These are phyloP conservation scores for Eucalyptus coolabah DNA, from an alignment of 345 rosid genomes.

Conservation along the genomic window DNA sequence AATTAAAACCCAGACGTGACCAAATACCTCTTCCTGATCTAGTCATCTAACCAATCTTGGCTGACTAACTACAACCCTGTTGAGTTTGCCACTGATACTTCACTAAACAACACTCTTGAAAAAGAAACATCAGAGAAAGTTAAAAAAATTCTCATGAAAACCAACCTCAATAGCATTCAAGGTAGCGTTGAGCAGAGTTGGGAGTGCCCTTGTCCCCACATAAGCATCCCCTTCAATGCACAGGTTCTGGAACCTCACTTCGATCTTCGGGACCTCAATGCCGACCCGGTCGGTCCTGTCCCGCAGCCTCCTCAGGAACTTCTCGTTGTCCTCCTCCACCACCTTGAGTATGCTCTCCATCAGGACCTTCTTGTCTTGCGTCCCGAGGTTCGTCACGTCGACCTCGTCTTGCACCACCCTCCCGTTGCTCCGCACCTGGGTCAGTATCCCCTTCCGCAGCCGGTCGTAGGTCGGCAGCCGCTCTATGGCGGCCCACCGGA, in stretches of 20 bases:
- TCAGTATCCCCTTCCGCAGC: conserved; percentile 13
- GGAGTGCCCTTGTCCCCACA: conserved; percentile 28
- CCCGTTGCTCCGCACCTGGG: conserved; percentile 10
- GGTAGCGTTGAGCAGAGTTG: conserved; percentile 20
- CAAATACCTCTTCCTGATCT: neutral
- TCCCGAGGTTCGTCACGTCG: conserved; percentile 17
- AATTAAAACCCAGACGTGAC: neutral
- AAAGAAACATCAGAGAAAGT: neutral
- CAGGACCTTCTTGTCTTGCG: conserved; percentile 17
- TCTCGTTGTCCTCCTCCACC: conserved; percentile 21
- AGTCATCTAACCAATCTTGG: neutral
- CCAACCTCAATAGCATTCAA: conserved; percentile 20
- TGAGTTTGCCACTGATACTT: neutral
- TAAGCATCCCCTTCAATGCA: conserved; percentile 25
- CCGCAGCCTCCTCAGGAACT: conserved; percentile 6
- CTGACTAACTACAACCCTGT: neutral
- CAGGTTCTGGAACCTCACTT: conserved; percentile 25
- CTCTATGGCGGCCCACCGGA: conserved; percentile 21
- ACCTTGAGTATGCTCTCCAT: conserved; percentile 21
- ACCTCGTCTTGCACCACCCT: conserved; percentile 6
- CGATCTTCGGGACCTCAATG: conserved; percentile 22
- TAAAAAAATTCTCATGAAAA: neutral
- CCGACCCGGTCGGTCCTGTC: conserved; percentile 28
- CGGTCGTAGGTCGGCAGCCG: conserved; percentile 24
- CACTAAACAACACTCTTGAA: neutral